These are phyloP conservation scores for Byssochlamys sp. DNA, from an alignment of 2,329 filamentous ascomycete genomes.

Conservation along the genomic window DNA sequence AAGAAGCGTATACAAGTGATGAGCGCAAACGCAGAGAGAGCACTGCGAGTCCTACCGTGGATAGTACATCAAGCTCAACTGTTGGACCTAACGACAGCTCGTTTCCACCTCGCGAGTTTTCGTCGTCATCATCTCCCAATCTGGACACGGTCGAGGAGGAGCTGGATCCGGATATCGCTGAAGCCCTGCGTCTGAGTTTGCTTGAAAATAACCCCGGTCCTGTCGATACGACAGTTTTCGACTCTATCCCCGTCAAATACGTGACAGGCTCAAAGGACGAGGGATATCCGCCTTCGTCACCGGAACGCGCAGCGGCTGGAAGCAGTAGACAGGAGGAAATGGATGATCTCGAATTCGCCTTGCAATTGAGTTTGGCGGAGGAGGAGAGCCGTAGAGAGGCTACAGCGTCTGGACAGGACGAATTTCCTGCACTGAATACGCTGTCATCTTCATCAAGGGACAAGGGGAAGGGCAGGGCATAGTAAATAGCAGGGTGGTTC, in stretches of 20 bases:
- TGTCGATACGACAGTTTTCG: constrained; percentile 9
- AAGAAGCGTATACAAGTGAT: constrained; percentile 48
- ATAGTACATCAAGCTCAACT: constrained; percentile 30
- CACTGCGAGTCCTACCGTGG: constrained; percentile 28
- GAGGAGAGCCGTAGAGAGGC: constrained; percentile 39
- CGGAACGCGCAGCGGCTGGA: constrained; percentile 15
- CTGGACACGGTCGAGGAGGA: constrained; percentile 38
- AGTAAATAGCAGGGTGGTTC: constrained; percentile 3
- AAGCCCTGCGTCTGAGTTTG: constrained; percentile 50
- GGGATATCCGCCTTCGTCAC: constrained; percentile 10
- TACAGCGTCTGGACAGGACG: constrained; percentile 15
- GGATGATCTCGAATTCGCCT: constrained; percentile 52
- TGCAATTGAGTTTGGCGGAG: constrained; percentile 54
- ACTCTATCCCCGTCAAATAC: constrained; percentile 28
- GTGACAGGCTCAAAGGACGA: constrained; percentile 17
- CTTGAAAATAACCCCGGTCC: constrained; percentile 23
- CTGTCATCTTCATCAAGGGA: constrained; percentile 16
- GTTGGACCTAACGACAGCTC: constrained; percentile 23
- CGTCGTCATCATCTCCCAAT: constrained; percentile 28
- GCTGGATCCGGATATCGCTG: constrained; percentile 50
- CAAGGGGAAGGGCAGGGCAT: constrained; percentile 26
- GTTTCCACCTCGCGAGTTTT: constrained; percentile 19
- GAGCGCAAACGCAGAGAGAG: constrained; percentile 38
- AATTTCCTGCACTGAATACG: constrained; percentile 21
- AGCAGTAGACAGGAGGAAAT: constrained; percentile 39